Evolutionary conservation across 2,329 filamentous ascomycete genomes (phyloP), one percentile per base, ranked within the genome.

Genomic region (Nothopassalora personata): DNA sequence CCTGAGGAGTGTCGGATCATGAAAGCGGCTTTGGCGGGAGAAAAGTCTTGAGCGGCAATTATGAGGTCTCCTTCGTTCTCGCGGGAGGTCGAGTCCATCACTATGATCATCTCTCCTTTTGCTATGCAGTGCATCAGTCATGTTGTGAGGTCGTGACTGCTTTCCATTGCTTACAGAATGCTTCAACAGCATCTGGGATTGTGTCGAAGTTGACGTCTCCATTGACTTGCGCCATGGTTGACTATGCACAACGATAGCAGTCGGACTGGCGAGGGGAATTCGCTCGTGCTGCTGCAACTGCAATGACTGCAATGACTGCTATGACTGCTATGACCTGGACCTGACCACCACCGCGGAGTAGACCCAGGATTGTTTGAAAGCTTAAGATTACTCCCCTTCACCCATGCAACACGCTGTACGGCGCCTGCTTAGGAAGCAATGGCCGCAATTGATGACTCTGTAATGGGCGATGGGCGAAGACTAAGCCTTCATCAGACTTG

Each of bases 1-100:
- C 94, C 94, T 3, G 90, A 84, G 48, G 89, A 89, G 80, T 96
- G 86, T 70, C 91, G 90, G 75, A 99, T 85, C 83, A 99, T 87
- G 80, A 97, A 99, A 69, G 91, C 90, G 86, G 96, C 95, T 77
- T 97, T 93, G 65, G 89, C 83, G 27, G 91, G 82, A 8, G 93
- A 96, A 64, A 97, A 79, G 70, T 88, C 83, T 66, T 91, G 80
- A 63, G 91, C 93, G 66, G 94, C 90, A 72, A 97, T 95, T 76
- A 97, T 97, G 52, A 99, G 85, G 78, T 99, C 94, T 75, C 92
- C 94, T 82, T 99, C 94, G 75, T 99, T 99, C 76, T 99, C 94
- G 75, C 94, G 92, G 63, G 87, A 85, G 64, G 91, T 86, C 67
- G 90, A 89, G 80, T 99, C 94, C 71, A 99, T 90, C 39, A 97